phyloP scores from a whole-genome alignment of 148 eudicot genomes.

The Rhododendron henanense region DNA sequence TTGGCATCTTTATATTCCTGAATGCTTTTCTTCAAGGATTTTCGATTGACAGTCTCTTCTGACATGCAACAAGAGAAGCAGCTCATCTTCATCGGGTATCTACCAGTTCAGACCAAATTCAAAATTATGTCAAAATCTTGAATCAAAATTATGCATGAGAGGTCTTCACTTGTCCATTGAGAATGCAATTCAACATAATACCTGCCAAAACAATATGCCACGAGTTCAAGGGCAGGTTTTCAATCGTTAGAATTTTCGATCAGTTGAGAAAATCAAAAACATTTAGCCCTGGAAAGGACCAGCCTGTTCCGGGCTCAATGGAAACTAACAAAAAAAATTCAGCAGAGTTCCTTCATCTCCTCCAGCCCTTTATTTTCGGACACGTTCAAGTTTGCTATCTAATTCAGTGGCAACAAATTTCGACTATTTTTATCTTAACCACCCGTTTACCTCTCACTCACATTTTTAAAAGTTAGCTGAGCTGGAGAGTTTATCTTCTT shows the following conservation, averaged over 20 bases:
- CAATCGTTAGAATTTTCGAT: neutral
- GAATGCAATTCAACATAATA: neutral
- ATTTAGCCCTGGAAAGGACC: constrained; percentile 6
- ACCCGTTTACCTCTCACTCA: neutral
- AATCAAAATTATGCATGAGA: neutral
- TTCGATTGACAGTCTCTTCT: constrained; percentile 3
- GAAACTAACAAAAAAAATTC: constrained; percentile 20
- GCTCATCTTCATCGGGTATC: constrained; percentile 21
- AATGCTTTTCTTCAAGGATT: constrained; percentile 42
- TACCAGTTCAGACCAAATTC: neutral
- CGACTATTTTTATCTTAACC: neutral
- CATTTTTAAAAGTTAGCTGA: neutral
- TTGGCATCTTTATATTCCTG: constrained; percentile 16
- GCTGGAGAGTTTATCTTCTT: neutral
- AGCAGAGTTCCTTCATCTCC: neutral
- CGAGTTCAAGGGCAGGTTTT: neutral
- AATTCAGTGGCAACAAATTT: neutral
- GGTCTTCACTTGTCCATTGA: neutral
- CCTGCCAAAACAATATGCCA: neutral
- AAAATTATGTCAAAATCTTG: neutral
- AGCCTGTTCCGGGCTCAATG: constrained; percentile 18
- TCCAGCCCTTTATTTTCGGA: neutral
- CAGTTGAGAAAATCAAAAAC: neutral
- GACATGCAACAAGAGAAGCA: constrained; percentile 50
- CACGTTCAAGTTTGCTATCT: neutral